Evolutionary conservation across 768 basidiomycete genomes (phyloP), one percentile per base, ranked within the genome.

Genomic region (Tremella fuciformis): DNA sequence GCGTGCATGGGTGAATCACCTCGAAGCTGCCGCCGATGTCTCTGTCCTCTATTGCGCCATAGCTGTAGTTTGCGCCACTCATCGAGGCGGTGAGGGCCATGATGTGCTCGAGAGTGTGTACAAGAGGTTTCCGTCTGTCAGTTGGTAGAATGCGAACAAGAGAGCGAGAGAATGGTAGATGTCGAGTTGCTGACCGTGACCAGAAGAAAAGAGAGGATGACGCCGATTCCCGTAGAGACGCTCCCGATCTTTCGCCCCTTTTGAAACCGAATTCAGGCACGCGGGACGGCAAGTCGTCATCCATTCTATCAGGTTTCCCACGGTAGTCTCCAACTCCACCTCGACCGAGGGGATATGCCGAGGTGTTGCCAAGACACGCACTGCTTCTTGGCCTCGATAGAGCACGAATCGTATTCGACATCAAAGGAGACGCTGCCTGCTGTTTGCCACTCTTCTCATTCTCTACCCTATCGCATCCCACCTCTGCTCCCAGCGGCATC

Each of bases 21-120:
- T 69, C 67, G 51, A 66, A 69, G 13, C 67, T 65, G 11, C 39
- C 53, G 13, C 60, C 58, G 8, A 24, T 21, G 16, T 69, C 67
- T 38, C 44, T 55, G 9, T 69, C 67, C n/a, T 65, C 67, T 2
- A 13, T 29, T 4, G 15, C 39, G 19, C 38, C 40, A 18, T 40
- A 19, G 11, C 21, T 47, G 34, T 65, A 65, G 22, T 50, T 56
- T 13, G 64, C 61, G 6, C 63, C 60, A 15, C 42, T 58, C 3
- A 64, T 54, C 18, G 66, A 60, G 21, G 60, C 50, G 19, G 60
- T 38, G 29, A 64, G 29, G 29, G 29, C 29, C 29, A 34, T 34
- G 29, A 11, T 11, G 29, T 34, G 29, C 6, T 34, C 6, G 29
- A 11, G 29, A 4, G 4, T 34, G 29, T 34, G 29, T 34, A 4